Evolutionary conservation across 148 eudicot species (phyloP).

Genomic region (Persicaria tinctoria): DNA sequence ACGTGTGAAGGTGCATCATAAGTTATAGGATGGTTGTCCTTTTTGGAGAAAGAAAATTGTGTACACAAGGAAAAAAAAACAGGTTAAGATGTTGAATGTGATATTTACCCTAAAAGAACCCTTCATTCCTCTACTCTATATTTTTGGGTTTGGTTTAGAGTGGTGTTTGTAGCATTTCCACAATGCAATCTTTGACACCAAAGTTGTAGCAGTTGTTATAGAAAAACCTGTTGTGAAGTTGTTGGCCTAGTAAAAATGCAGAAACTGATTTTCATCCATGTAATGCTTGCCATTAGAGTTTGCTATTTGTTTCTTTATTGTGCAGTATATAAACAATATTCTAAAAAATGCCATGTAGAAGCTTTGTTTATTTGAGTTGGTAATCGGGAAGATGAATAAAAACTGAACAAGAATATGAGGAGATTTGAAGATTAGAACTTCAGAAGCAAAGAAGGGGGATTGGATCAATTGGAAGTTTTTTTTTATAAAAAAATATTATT

Average conservation of each 20-base stretch:
- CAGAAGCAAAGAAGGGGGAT: too few species aligned
- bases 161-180: conserved; percentile 9
- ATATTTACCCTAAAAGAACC: not conserved
- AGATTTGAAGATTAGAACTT: too few species aligned
- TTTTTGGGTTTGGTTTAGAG: not conserved
- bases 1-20: not conserved
- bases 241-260: not conserved
- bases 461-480: too few species aligned
- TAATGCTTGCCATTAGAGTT: not conserved
- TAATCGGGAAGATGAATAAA: too few species aligned
- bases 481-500: too few species aligned
- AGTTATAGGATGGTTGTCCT: not conserved
- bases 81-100: conserved; percentile 4
- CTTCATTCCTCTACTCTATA: not conserved
- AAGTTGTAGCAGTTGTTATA: not conserved
- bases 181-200: conserved; percentile 7
- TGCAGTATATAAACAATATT: not conserved
- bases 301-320: not conserved
- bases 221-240: not conserved
- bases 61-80: not conserved
- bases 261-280: conserved; percentile 8
- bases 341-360: too few species aligned
- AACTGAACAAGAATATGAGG: too few species aligned
- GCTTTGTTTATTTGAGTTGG: too few species aligned
- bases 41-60: not conserved